Evolutionary conservation across 192 early-diverging fungal species (phyloP), one percentile per base, ranked within the genome.

Genomic region (Phlyctochytrium arcticum): DNA sequence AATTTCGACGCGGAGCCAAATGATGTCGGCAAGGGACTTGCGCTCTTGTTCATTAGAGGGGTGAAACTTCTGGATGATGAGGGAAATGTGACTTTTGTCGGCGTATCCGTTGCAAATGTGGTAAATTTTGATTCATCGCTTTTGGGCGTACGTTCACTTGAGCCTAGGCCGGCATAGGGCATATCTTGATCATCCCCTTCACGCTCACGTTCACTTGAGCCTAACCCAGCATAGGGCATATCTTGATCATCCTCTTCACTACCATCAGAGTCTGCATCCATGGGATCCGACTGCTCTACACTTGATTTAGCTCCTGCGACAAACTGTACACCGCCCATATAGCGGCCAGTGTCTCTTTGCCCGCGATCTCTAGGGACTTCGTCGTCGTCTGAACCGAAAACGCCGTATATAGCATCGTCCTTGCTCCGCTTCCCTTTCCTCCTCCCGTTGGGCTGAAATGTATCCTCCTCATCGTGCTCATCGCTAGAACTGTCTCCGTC

Each of bases 331-430:
- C 63, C 70, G 9, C 48, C 8, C 54, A 53, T 37, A 48, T 65
- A 72, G 4, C 62, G n/a, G 7, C 34, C 29, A 26, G 27, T 26
- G 8, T 30, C 6, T 6, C 31, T 34, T 61, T 51, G 34, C 48
- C 48, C 36, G 12, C 17, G 34, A 29, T 30, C 66, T 4, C 48
- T n/a, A 12, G 3, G 4, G 3, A 36, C 55, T 15, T 65, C 65
- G 17, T 82, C 71, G 35, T 67, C 65, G 12, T 78, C 77, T 4
- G 85, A 83, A 1, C 71, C 76, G 51, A 76, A 87, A 26, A 84
- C 68, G 6, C 86, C 86, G 62, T 83, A 83, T 19, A 83, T 81
- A 6, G 69, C 76, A 17, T 85, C 77, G 31, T 87, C 84, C 61
- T 87, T 87, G 3, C 79, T 78, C 19, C 81, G 79, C 35, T 79